Conservation (phyloP, 2,329 filamentous ascomycete genomes). For the Hypoxylon sp. region DNA sequence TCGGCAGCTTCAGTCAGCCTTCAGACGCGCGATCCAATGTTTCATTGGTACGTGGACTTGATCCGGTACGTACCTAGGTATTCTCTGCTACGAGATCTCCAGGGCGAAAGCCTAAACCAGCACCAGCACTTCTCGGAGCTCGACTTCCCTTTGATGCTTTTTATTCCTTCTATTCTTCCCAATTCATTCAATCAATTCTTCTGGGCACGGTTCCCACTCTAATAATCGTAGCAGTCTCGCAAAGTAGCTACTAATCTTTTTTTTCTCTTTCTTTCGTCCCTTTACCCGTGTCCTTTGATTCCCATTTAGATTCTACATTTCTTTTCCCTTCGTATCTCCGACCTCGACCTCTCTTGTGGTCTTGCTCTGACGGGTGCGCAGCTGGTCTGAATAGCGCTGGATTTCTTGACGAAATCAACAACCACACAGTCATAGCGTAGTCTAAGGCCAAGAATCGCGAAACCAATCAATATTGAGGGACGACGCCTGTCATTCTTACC, state of each 20-base stretch:
- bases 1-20: constrained; percentile 21
- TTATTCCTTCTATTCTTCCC: constrained; percentile 19
- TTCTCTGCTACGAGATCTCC: constrained; percentile 27
- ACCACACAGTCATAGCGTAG: constrained; percentile 1
- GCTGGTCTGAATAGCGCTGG: constrained; percentile 39
- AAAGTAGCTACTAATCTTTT: constrained; percentile 6
- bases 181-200: constrained; percentile 18
- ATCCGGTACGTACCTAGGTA: neutral
- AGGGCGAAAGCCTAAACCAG: constrained; percentile 30
- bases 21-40: constrained; percentile 10
- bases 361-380: constrained; percentile 33
- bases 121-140: constrained; percentile 22
- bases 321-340: constrained; percentile 7
- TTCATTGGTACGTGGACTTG: constrained; percentile 17
- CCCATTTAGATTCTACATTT: constrained; percentile 2
- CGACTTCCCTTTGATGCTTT: constrained; percentile 21
- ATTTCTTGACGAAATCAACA: constrained; percentile 34
- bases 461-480: constrained; percentile 5
- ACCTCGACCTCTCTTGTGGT: neutral
- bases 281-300: constrained; percentile 8
- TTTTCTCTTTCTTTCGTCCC: neutral
- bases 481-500: neutral
- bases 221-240: constrained; percentile 14
- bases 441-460: neutral
- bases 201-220: constrained; percentile 22